Evolutionary conservation across 2,329 filamentous ascomycete species (phyloP), one percentile per base, ranked within the genome.

Genomic region (Cytospora chrysosperma): DNA sequence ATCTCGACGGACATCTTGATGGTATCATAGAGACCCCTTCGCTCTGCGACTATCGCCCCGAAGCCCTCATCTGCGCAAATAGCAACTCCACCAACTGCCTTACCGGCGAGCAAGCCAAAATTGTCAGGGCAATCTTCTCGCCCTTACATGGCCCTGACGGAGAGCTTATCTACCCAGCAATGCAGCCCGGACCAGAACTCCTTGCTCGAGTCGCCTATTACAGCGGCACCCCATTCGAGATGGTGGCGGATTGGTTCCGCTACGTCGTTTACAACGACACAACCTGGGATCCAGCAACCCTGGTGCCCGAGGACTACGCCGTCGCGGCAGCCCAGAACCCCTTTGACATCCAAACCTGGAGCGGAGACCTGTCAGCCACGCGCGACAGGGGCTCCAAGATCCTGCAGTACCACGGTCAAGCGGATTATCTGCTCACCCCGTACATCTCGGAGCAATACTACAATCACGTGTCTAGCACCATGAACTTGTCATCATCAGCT

Each of bases 171-270:
- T 84, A 79, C 69, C 82, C 82, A 1, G 75, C 78, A 13, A 77
- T 84, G 70, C 77, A 82, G 61, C 81, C 79, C 4, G 81, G 81
- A n/a, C 75, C 76, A 13, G 79, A 82, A 68, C 67, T 77, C 10
- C 75, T 76, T 4, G 73, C 76, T 24, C 65, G n/a, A 66, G 0
- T 68, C 72, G 67, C 79, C 13, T 77, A 80, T 58, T 74, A 70
- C 49, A 80, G 28, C 71, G 79, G 79, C 64, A 32, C 61, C 4
- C 72, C 78, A 1, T 82, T 80, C 67, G 66, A 69, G 2, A 81
- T 79, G 66, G 77, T 77, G 4, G 69, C 70, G 10, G 79, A 82
- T 70, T 84, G 80, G 80, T 79, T 77, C 72, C 74, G 73, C 30
- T 82, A 81, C 67, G 81, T 73, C 19, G 72, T 84, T 56, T 80